These are phyloP conservation scores for Leishmania braziliensis DNA, from an alignment of 208 protist genomes.

Conservation along the genomic window DNA sequence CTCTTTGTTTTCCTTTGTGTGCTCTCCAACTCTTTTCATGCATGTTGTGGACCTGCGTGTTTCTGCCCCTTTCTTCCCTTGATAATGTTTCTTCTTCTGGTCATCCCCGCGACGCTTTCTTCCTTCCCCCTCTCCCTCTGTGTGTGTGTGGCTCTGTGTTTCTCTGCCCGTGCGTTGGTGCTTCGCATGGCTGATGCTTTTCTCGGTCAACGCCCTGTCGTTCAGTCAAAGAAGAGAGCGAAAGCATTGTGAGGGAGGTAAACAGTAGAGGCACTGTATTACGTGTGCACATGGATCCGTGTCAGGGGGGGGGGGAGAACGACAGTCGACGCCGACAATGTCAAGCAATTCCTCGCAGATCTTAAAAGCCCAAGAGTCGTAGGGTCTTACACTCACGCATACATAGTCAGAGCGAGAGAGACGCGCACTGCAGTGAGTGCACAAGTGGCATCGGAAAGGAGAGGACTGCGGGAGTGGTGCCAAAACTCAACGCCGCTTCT, in stretches of 20 bases:
- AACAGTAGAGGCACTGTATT: neutral
- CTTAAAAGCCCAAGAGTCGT: neutral
- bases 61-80: neutral
- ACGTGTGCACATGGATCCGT: neutral
- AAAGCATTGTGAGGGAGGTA: neutral
- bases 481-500: neutral
- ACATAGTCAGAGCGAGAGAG: neutral
- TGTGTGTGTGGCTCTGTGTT: neutral
- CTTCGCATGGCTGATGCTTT: conserved; percentile 5
- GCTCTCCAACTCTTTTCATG: too few species aligned
- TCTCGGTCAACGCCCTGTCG: neutral
- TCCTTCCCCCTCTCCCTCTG: neutral
- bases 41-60: too few species aligned
- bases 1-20: neutral
- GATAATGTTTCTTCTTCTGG: neutral
- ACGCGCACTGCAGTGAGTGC: neutral
- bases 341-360: neutral
- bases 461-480: neutral
- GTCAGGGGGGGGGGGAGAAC: neutral
- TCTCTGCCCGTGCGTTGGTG: neutral
- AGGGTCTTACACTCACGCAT: neutral
- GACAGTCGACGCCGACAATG: neutral
- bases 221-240: neutral
- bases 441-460: neutral
- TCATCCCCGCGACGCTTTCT: neutral